phyloP scores from a whole-genome alignment of 345 rosid species.

The Rubroshorea leprosula region DNA sequence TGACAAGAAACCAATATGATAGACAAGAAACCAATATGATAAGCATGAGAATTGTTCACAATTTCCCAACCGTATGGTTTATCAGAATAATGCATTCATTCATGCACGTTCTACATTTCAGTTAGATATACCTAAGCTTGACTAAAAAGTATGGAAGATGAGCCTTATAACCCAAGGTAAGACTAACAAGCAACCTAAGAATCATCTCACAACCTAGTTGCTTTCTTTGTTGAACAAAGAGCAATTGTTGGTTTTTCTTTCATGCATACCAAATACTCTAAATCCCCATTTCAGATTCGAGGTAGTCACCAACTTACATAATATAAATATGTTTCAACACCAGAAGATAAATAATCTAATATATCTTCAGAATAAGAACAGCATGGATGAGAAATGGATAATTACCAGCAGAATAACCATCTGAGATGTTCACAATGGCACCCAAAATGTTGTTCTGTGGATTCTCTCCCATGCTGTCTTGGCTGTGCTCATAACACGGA shows the following conservation, averaged over 20 bases:
- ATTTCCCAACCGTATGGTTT: too few species aligned
- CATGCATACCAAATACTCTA: neutral
- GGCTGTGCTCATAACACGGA: conserved; percentile 50
- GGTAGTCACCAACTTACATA: neutral
- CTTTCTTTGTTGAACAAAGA: neutral
- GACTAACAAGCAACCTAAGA: neutral
- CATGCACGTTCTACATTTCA: too few species aligned
- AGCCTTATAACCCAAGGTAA: too few species aligned
- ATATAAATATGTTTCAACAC: neutral
- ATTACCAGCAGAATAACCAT: conserved; percentile 43
- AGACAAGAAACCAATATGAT: neutral
- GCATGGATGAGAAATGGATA: conserved; percentile 6
- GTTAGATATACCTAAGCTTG: too few species aligned
- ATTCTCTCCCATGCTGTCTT: conserved; percentile 27
- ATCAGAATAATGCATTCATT: neutral
- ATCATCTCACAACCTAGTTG: too few species aligned
- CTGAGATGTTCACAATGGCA: conserved; percentile 37
- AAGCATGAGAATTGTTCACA: neutral
- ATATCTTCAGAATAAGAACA: neutral
- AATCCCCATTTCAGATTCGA: neutral
- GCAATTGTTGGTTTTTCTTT: neutral
- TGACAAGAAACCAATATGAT: too few species aligned
- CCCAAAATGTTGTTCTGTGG: conserved; percentile 29
- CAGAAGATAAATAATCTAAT: neutral
- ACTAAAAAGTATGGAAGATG: neutral